Evolutionary conservation across 2,329 filamentous ascomycete species (phyloP).

Genomic region (Ascochyta rabiei): DNA sequence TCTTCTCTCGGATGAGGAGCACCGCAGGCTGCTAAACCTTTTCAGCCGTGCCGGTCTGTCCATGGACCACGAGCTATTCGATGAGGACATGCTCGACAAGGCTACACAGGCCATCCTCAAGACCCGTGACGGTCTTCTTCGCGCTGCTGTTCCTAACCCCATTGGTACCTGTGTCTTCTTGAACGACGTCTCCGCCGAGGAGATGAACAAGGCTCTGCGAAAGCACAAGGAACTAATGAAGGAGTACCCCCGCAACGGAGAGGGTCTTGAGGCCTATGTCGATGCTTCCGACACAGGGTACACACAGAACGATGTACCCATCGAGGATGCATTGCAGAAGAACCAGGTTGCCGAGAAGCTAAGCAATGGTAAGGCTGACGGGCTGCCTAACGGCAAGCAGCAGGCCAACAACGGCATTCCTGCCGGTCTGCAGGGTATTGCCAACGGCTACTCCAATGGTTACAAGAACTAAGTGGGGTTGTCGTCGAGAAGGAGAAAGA

Average conservation of each 20-base stretch:
- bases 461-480: constrained; percentile 33
- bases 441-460: constrained; percentile 41
- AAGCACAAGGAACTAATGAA: constrained; percentile 70
- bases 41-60: constrained; percentile 74
- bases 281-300: constrained; percentile 72
- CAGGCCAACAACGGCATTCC: constrained; percentile 22
- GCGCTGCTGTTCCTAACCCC: constrained; percentile 71
- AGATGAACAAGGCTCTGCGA: constrained; percentile 66
- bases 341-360: constrained; percentile 32
- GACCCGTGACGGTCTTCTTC: constrained; percentile 71
- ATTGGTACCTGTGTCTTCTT: constrained; percentile 71
- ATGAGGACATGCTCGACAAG: constrained; percentile 68
- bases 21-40: constrained; percentile 66
- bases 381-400: constrained; percentile 24
- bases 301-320: constrained; percentile 54
- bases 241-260: constrained; percentile 67
- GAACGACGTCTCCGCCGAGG: constrained; percentile 68
- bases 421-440: constrained; percentile 27
- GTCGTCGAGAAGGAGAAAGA: not conserved
- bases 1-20: constrained; percentile 65
- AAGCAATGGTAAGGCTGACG: constrained; percentile 30
- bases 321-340: constrained; percentile 39
- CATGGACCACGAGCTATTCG: constrained; percentile 73
- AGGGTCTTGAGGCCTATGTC: constrained; percentile 71
- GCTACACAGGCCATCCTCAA: constrained; percentile 72